Conservation (phyloP, 164 flowering plant genomes). For the Nelumbo lutea region DNA sequence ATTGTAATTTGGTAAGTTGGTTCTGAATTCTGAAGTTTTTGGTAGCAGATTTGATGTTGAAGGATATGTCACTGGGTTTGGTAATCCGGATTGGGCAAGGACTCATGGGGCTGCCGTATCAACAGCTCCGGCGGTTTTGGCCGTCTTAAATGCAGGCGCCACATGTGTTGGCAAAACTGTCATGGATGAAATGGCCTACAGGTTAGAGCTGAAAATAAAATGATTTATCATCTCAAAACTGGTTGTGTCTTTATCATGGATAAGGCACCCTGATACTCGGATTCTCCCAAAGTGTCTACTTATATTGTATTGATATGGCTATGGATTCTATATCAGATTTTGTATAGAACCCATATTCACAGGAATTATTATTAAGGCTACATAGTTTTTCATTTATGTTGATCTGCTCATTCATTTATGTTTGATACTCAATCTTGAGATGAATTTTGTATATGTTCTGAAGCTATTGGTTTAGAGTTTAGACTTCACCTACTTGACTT, state of each 20-base stretch:
- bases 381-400: too few species aligned
- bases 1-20: neutral
- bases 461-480: too few species aligned
- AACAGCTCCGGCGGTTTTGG: slow-evolving; percentile 69
- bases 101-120: slow-evolving; percentile 66
- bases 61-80: slow-evolving; percentile 84
- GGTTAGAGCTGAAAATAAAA: slow-evolving; percentile 33
- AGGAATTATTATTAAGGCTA: too few species aligned
- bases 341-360: too few species aligned
- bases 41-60: slow-evolving; percentile 73
- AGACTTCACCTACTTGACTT: too few species aligned
- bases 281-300: too few species aligned
- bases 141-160: slow-evolving; percentile 63
- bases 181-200: slow-evolving; percentile 99
- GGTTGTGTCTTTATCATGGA: neutral
- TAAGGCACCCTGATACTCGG: neutral
- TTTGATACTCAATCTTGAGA: too few species aligned
- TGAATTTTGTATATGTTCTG: too few species aligned
- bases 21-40: slow-evolving; percentile 12
- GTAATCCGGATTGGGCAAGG: slow-evolving; percentile 91
- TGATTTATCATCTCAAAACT: neutral
- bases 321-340: too few species aligned
- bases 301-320: too few species aligned
- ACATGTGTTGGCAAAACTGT: slow-evolving; percentile 83
- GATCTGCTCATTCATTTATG: too few species aligned